These are phyloP conservation scores for Podospora pseudopauciseta DNA, from an alignment of 495 filamentous ascomycete species.

Conservation along the genomic window DNA sequence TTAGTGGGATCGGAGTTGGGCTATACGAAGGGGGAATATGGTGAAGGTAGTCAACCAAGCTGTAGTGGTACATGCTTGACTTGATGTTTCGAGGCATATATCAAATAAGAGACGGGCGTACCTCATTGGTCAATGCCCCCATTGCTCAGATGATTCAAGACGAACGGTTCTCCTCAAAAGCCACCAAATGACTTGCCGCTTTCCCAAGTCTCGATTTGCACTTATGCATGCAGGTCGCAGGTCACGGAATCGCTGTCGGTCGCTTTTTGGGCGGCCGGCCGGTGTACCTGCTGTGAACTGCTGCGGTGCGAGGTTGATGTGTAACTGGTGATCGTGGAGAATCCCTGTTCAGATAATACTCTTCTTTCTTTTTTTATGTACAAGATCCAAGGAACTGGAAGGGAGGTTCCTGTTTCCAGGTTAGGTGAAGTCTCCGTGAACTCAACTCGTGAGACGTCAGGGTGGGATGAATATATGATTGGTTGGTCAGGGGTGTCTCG, in stretches of 20 bases:
- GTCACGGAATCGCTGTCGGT: not conserved
- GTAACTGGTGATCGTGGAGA: not conserved
- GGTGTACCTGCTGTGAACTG: not conserved
- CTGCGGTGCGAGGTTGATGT: not conserved
- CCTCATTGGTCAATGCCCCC: not conserved
- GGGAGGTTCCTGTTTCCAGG: not conserved
- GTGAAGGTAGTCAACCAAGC: not conserved
- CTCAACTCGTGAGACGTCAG: not conserved
- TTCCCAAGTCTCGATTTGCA: not conserved
- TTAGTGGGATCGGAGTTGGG: not conserved
- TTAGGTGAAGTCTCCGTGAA: not conserved
- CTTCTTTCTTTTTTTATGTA: not conserved
- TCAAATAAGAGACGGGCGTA: not conserved
- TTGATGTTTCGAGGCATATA: no score
- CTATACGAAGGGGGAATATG: not conserved
- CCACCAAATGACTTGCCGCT: conserved; percentile 5
- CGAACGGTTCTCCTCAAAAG: not conserved
- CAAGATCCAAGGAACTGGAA: not conserved
- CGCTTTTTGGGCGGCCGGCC: not conserved
- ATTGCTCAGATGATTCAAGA: not conserved
- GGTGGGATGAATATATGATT: not conserved
- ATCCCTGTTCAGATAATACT: not conserved
- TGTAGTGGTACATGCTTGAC: not conserved
- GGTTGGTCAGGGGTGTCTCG: not conserved
- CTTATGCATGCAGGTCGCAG: conserved; percentile 4